Percentiles rank a stretch among this genome's conserved stretches.
These are phyloP conservation scores for Scutellaria minor DNA, from an alignment of 257 asterid species.

Conservation along the genomic window DNA sequence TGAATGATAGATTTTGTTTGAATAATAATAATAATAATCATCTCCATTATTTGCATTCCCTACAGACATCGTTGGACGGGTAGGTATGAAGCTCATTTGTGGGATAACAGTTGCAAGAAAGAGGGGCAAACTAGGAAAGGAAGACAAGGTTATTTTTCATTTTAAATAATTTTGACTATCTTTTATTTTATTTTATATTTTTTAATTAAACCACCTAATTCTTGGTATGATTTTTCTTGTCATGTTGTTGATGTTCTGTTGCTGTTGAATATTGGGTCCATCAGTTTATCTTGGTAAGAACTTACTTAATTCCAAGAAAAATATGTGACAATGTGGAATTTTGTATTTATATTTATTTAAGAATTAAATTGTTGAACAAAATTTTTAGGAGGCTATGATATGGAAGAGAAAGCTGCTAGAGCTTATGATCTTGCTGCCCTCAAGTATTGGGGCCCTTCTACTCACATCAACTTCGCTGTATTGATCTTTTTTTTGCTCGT, in stretches of 20 bases:
- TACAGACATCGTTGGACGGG: conserved; percentile 63
- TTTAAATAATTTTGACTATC: background rate
- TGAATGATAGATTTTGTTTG: background rate
- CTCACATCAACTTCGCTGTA: conserved; percentile 82
- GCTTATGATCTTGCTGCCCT: conserved; percentile 96
- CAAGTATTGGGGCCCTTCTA: conserved; percentile 93
- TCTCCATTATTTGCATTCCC: conserved; percentile 1
- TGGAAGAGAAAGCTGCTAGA: conserved; percentile 98
- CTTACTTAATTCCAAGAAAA: background rate
- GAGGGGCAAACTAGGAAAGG: conserved; percentile 64
- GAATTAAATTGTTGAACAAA: background rate
- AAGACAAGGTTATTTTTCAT: conserved; percentile 54
- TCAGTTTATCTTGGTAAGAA: conserved; percentile 90
- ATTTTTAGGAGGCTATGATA: conserved; percentile 79
- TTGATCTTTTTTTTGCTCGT: background rate
- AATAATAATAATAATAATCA: background rate
- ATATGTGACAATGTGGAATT: background rate
- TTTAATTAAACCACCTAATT: conserved; percentile 38
- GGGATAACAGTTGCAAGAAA: conserved; percentile 65
- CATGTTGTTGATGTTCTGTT: conserved; percentile 49
- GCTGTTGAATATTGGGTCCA: conserved; percentile 32
- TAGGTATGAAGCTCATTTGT: conserved; percentile 63
- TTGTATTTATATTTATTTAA: background rate
- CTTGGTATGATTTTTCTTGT: conserved; percentile 38
- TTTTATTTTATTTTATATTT: conserved; percentile 31